A percentile compares a stretch with the other conserved stretches of the same genome.
These are phyloP conservation scores for Megacollybia platyphylla DNA, from an alignment of 1,284 basidiomycete species.

Conservation along the genomic window DNA sequence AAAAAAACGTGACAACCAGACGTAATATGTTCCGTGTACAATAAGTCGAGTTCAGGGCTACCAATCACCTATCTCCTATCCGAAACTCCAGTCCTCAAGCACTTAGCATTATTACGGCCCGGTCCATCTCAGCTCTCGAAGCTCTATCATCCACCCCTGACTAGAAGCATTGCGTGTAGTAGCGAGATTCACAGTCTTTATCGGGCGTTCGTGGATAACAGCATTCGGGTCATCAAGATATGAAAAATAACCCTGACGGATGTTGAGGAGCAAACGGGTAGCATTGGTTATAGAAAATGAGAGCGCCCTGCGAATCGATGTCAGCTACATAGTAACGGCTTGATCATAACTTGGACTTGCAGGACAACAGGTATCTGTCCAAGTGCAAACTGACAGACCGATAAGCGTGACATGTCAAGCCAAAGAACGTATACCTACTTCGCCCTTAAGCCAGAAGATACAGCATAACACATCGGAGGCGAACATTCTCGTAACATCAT, in stretches of 20 bases:
- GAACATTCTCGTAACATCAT: slow-evolving; percentile 46
- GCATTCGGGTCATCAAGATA: background rate
- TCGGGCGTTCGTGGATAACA: background rate
- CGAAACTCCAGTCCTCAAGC: too few relatives aligned
- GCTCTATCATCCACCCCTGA: slow-evolving; percentile 5
- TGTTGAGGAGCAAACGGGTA: slow-evolving; percentile 7
- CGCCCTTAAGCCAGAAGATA: slow-evolving; percentile 30
- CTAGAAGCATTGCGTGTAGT: background rate
- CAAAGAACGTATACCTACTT: background rate
- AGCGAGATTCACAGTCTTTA: background rate
- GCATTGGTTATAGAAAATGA: slow-evolving; percentile 8
- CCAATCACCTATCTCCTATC: too few relatives aligned
- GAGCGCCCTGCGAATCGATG: background rate
- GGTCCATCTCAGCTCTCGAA: slow-evolving; percentile 4
- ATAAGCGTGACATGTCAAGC: background rate
- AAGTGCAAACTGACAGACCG: slow-evolving; percentile 5
- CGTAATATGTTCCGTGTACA: too few relatives aligned
- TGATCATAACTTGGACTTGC: too few relatives aligned
- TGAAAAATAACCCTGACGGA: slow-evolving; percentile 7
- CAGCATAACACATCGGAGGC: slow-evolving; percentile 52
- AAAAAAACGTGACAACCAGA: too few relatives aligned
- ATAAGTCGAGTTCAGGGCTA: too few relatives aligned
- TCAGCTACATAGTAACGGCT: too few relatives aligned
- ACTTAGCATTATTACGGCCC: background rate
- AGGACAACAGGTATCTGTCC: slow-evolving; percentile 7